Conservation (phyloP, 768 basidiomycete species). For the Naganishia friedmannii region DNA sequence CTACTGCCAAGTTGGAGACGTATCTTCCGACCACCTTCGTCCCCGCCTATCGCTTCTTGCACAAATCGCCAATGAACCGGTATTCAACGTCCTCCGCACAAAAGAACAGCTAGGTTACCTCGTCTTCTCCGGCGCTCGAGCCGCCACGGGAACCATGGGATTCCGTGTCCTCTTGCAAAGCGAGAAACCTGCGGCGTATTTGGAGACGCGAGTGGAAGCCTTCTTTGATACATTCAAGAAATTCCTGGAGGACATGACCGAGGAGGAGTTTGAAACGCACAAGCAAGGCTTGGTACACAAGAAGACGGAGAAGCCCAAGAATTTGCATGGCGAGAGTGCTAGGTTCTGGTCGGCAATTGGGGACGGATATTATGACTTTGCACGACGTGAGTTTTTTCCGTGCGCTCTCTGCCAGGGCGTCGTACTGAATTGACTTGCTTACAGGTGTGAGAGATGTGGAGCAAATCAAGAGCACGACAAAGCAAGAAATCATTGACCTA, state of each 20-base stretch:
- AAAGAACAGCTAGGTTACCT: conserved; percentile 95
- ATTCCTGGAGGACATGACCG: conserved; percentile 66
- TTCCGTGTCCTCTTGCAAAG: conserved; percentile 83
- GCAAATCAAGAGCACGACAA: conserved; percentile 64
- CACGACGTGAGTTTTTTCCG: conserved; percentile 62
- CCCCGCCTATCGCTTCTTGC: conserved; percentile 68
- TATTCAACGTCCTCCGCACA: conserved; percentile 85
- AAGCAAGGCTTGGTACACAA: conserved; percentile 71
- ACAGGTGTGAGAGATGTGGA: conserved; percentile 72
- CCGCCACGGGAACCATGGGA: conserved; percentile 70
- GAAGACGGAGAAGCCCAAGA: conserved; percentile 84
- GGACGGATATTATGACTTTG: conserved; percentile 80
- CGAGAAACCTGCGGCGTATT: conserved; percentile 71
- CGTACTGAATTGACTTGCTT: neutral
- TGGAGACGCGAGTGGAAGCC: conserved; percentile 83
- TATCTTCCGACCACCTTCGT: conserved; percentile 64
- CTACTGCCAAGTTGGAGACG: conserved; percentile 73
- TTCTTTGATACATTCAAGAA: conserved; percentile 75
- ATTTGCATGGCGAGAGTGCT: conserved; percentile 69
- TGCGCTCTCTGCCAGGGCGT: conserved; percentile 10
- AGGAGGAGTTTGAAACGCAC: conserved; percentile 73
- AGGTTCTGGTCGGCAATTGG: conserved; percentile 69
- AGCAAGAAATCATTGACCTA: conserved; percentile 69
- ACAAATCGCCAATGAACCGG: conserved; percentile 84
- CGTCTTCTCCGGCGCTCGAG: conserved; percentile 58